These are phyloP conservation scores for Trichosporon sp. DNA, from an alignment of 1,284 basidiomycete genomes.

Conservation along the genomic window DNA sequence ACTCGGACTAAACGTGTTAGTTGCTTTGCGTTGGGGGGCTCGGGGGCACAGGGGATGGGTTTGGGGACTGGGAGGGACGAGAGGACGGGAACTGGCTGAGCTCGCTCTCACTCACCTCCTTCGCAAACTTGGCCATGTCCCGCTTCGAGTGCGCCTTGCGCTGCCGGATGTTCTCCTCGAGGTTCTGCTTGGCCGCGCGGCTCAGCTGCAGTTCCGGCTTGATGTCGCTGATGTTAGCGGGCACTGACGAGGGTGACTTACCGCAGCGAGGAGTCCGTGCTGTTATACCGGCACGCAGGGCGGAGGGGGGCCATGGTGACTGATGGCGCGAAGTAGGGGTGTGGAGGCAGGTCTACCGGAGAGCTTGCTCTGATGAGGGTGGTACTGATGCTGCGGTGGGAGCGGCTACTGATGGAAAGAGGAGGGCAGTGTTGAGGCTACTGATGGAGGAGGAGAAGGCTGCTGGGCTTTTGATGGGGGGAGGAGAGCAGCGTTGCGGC, in stretches of 20 bases:
- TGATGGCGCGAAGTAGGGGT: not conserved
- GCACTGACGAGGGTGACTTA: not conserved
- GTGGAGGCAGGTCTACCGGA: not conserved
- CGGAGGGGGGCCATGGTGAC: not conserved
- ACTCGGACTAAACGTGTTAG: conserved; percentile 12
- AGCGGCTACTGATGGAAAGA: not conserved
- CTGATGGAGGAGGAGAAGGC: not conserved
- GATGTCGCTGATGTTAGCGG: not conserved
- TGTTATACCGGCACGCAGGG: not conserved
- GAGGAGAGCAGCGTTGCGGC: too few species aligned
- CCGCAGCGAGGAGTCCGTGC: not conserved
- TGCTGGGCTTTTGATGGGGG: too few species aligned
- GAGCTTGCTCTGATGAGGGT: not conserved
- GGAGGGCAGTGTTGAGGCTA: too few species aligned
- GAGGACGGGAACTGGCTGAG: not conserved
- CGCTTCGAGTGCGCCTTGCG: conserved; percentile 16
- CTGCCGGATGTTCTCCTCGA: conserved; percentile 1
- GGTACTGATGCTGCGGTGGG: too few species aligned
- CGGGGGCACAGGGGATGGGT: too few species aligned
- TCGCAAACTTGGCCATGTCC: conserved; percentile 17
- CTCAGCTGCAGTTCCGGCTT: not conserved
- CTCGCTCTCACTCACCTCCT: conserved; percentile 15
- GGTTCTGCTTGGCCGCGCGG: not conserved
- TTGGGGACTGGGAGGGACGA: too few species aligned
- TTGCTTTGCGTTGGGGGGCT: not conserved